These are phyloP conservation scores for Eimeria falciformis DNA, from an alignment of 169 alveolate species.

Conservation along the genomic window DNA sequence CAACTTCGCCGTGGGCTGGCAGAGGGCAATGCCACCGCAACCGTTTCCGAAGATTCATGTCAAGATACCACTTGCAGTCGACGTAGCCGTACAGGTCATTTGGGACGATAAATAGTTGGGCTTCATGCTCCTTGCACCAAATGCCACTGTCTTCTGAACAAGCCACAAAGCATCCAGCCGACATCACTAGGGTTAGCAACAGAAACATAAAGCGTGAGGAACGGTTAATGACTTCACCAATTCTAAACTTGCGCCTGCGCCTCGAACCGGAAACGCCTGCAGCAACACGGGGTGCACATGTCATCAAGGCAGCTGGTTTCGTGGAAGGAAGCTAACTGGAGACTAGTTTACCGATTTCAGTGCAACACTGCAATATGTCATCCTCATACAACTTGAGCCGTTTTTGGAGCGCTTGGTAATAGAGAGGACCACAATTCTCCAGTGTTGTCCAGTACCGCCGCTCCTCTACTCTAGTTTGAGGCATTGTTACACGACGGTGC, in stretches of 20 bases:
- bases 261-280: background rate
- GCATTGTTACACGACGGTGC: background rate
- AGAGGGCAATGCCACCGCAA: no score
- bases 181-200: no score
- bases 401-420: constrained; percentile 50
- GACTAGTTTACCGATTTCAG: constrained; percentile 23
- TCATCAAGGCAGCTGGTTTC: background rate
- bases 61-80: constrained; percentile 64
- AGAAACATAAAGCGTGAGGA: no score
- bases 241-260: no score
- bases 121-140: constrained; percentile 53
- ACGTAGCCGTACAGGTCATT: constrained; percentile 53
- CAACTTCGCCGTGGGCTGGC: no score
- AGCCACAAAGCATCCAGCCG: background rate
- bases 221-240: no score
- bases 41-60: constrained; percentile 2
- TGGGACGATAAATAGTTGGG: constrained; percentile 53
- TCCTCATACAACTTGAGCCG: constrained; percentile 32
- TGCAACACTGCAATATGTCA: constrained; percentile 44
- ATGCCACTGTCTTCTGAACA: constrained; percentile 54
- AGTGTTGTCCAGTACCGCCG: constrained; percentile 64
- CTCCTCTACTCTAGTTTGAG: background rate
- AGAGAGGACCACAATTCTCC: constrained; percentile 22
- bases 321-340: no score
- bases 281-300: background rate